Conservation (phyloP, 345 rosid genomes). For the Anacardium occidentale region DNA sequence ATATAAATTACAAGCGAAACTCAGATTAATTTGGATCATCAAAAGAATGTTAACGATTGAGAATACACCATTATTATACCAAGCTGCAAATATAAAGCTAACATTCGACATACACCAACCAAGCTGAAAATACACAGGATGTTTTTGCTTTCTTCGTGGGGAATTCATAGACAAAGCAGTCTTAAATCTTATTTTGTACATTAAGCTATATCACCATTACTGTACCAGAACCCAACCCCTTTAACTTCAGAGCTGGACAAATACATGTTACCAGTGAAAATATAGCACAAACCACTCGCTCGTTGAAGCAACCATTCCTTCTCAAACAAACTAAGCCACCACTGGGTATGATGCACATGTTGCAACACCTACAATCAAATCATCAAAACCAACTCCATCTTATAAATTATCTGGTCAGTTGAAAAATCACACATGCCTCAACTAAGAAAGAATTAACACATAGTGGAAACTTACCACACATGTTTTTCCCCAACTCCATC, state of each 20-base stretch:
- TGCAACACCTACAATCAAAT: slow-evolving; percentile 63
- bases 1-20: no score
- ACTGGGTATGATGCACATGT: slow-evolving; percentile 90
- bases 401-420: no score
- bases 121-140: background rate
- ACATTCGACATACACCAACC: no score
- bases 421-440: background rate
- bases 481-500: slow-evolving; percentile 93
- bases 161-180: background rate
- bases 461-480: slow-evolving; percentile 72
- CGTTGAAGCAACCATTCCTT: background rate
- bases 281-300: background rate
- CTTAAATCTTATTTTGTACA: slow-evolving; percentile 16
- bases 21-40: no score
- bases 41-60: no score
- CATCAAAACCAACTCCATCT: slow-evolving; percentile 14
- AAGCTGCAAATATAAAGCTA: no score
- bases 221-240: slow-evolving; percentile 3
- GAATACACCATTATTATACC: no score
- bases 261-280: background rate
- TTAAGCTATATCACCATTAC: slow-evolving; percentile 4
- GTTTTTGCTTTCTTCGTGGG: background rate
- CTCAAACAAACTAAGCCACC: slow-evolving; percentile 42
- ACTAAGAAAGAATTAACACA: background rate
- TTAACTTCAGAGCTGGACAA: no score